phyloP scores from a whole-genome alignment of 768 basidiomycete genomes.

The Rhizopogon vulgaris region DNA sequence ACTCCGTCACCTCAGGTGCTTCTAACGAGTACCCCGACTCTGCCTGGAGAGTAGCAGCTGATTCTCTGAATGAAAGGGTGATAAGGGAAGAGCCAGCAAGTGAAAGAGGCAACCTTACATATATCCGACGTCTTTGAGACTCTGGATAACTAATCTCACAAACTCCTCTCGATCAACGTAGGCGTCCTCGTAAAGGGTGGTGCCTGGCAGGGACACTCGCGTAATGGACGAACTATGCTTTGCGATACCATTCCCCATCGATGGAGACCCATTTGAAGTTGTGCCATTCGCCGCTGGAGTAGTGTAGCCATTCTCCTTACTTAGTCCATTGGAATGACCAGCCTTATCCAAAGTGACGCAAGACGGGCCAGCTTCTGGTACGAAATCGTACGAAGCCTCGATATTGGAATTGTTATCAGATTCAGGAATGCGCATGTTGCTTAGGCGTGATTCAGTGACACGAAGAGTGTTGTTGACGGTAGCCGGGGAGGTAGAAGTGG shows the following conservation, averaged over 20 bases:
- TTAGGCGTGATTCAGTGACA: constrained; percentile 24
- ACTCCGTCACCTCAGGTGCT: constrained; percentile 66
- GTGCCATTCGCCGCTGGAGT: constrained; percentile 24
- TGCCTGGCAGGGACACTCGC: constrained; percentile 64
- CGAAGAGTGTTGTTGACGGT: constrained; percentile 14
- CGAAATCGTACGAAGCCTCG: constrained; percentile 38
- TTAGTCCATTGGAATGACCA: constrained; percentile 25
- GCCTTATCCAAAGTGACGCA: constrained; percentile 31
- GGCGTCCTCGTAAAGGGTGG: constrained; percentile 72
- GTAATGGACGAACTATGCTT: constrained; percentile 47
- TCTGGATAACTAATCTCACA: constrained; percentile 83
- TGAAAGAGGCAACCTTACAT: constrained; percentile 35
- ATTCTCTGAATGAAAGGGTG: constrained; percentile 51
- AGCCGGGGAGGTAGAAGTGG: constrained; percentile 26
- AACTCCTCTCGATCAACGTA: constrained; percentile 85
- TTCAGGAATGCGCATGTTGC: constrained; percentile 48
- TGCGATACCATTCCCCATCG: constrained; percentile 41
- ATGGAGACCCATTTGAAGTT: constrained; percentile 31
- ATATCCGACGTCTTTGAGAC: constrained; percentile 82
- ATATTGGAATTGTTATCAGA: constrained; percentile 42
- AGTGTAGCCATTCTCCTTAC: constrained; percentile 39
- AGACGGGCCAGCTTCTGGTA: constrained; percentile 49
- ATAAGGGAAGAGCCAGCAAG: constrained; percentile 7
- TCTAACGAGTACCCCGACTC: constrained; percentile 92
- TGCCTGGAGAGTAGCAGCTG: constrained; percentile 81